Base-by-base conservation (phyloP, 352 stramenopile genomes). In the Globisporangium acanthophoron region DNA sequence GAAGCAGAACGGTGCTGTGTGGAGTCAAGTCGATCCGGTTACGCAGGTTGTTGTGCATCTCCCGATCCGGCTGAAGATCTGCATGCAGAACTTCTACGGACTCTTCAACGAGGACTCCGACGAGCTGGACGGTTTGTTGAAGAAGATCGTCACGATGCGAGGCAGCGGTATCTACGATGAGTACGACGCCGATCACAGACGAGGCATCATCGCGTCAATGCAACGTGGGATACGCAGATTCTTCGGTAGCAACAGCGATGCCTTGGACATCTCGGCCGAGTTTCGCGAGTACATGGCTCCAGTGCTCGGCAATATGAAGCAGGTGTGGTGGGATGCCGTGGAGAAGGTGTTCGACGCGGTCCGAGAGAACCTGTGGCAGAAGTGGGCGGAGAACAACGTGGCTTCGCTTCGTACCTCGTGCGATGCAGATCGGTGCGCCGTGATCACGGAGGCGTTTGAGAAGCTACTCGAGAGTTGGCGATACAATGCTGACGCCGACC, bases 311-410 rank as follows among this genome's bases (percentile, higher is more conserved):
- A 12, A 21, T 0, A 43, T 80, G 53, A 64, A 59, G 20, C 41
- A 45, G 7, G 68, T 71, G 39, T 80, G 71, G 69, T 69, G 66
- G 58, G 51, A 66, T 54, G 65, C 58, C 5, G 49, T 78, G 16
- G 54, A 78, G 54, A 74, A 54, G 41, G 40, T 46, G 2, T 46
- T 76, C 52, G 67, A 55, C 24, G 62, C 48, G 13, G 65, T 20
- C 13, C 70, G 43, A 61, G 58, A 20, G 16, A 27, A 24, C 11
- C 29, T 59, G 3, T 46, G 41, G 31, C 46, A 51, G 37, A 54
- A 59, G 41, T 40, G 18, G 54, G 46, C 45, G 31, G 8, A 5
- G 13, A 24, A 39, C 16, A 46, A 47, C 9, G n/a, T 51, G 37
- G 11, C 5, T 7, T 24, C 20, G 11, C 39, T 60, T 27, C 48